Base-by-base conservation (phyloP, 495 filamentous ascomycete species). In the Talaromyces proteolyticus region DNA sequence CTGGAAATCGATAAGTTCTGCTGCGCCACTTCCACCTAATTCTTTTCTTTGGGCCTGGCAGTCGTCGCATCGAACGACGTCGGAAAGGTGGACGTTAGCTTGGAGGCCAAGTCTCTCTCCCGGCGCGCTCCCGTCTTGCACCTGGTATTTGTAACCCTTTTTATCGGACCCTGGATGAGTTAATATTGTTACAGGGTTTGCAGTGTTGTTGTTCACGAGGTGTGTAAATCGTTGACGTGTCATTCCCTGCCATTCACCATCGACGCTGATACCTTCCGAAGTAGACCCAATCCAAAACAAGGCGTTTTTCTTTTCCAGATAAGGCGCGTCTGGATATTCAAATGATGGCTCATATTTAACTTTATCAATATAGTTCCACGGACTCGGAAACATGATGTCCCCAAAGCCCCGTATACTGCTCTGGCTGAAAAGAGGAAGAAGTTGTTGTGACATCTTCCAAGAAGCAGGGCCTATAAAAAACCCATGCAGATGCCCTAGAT, bases 341-440 rank as follows among this genome's bases (percentile, higher is more conserved):
- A 56, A 24, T 6, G 64, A 60, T 4, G 73, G 69, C 12, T 59
- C 47, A 44, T 77, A 76, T 52, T 57, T 55, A 7, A 70, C 62
- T 49, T 78, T 76, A 46, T 76, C 72, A 18, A 75, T 66, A 52
- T 77, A 73, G 53, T 76, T 76, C 73, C 70, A 71, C 1, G 74
- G 61, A 48, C 68, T 68, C 24, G 78, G 64, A 61, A 66, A 75
- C 23, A 73, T 54, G 42, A 70, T 75, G 53, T 76, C 72, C 53
- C 64, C 66, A 56, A 72, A 74, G 14, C 80, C 81, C 24, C 74
- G 69, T 3, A 82, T 74, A 42, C 88, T 86, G 44, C 81, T 83
- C 53, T 87, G 76, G 50, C 85, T 87, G 68, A 92, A 92, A 21
- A 92, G 64, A 0, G 88, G 88, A 2, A 85, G 53, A 10, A 91